Evolutionary conservation across 2,329 filamentous ascomycete species (phyloP), one percentile per base, ranked within the genome.

Genomic region (Parascedosporium putredinis): DNA sequence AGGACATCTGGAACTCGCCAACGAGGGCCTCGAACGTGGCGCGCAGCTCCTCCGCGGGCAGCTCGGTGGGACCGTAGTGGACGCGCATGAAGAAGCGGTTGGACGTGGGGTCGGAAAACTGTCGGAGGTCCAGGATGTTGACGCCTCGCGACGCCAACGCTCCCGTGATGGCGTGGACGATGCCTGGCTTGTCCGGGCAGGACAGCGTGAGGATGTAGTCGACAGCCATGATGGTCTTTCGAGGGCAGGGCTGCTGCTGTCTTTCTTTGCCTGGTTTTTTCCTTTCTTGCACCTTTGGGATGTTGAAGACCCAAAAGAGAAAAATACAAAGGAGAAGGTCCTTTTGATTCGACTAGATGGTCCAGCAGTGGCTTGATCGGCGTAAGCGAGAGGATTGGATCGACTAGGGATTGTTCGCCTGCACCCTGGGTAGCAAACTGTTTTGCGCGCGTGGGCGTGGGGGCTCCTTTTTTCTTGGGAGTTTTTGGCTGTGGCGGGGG

Each of bases 81-180:
- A 91, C 85, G 62, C 87, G 79, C 87, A 93, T 91, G 71, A 93
- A 93, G 73, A 93, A 93, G 51, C 77, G 83, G 62, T 85, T 71
- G 18, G 83, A 85, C 22, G 73, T 77, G 23, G 81, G 79, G 67
- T 91, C 87, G 38, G 81, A 85, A 72, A 88, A 93, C 68, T 93
- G 87, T 68, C 89, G 86, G 55, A 89, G 78, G 67, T 93, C 86
- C 55, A 91, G 72, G 62, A 93, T 87, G 67, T 89, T 93, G 68
- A 90, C 76, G 59, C 80, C 77, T 64, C 86, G 78, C 54, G 76
- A 68, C 44, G 86, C 84, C 55, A 93, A 78, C 58, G 91, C 75
- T 54, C 82, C 85, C 6, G 87, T 91, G 56, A 93, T 86, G 50
- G 86, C 84, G 66, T 91, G 85, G 54, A 93, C 84, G 62, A 93